phyloP scores from a whole-genome alignment of 306 rosid genomes.

The Oxytropis ochrocephala region DNA sequence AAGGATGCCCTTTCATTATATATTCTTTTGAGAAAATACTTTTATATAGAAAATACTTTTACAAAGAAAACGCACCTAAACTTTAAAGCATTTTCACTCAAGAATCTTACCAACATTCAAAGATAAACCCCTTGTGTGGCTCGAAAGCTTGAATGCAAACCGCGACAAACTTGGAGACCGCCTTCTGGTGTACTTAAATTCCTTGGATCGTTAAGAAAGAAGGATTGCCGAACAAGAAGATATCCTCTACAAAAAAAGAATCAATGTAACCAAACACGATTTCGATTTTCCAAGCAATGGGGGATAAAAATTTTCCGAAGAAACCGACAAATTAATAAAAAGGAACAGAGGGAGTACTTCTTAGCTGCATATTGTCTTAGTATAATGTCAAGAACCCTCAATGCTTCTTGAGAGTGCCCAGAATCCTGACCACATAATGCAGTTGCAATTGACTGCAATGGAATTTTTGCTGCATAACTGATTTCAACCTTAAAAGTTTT shows the following conservation, averaged over 20 bases:
- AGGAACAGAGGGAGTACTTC: constrained; percentile 39
- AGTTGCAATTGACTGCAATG: constrained; percentile 31
- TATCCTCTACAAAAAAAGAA: constrained; percentile 29
- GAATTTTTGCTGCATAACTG: constrained; percentile 24
- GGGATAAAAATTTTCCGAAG: no score
- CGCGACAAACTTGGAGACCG: constrained; percentile 38
- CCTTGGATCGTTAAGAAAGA: constrained; percentile 31
- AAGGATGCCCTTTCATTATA: no score
- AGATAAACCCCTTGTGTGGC: constrained; percentile 43
- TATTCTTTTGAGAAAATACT: no score
- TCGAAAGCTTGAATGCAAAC: constrained; percentile 50
- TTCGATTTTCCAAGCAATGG: not conserved
- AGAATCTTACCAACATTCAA: constrained; percentile 36
- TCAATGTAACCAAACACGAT: not conserved
- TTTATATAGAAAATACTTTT: no score
- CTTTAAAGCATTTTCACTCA: no score
- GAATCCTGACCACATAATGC: constrained; percentile 32
- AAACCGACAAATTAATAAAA: no score
- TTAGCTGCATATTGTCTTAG: constrained; percentile 44
- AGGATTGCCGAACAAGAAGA: constrained; percentile 48
- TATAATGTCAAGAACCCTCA: constrained; percentile 34
- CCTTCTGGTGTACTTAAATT: constrained; percentile 30
- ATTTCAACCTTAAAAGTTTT: constrained; percentile 26
- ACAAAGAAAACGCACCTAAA: no score
- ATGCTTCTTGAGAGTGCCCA: constrained; percentile 25